Conservation (phyloP, 768 basidiomycete genomes). For the Rhizopogon sp. region DNA sequence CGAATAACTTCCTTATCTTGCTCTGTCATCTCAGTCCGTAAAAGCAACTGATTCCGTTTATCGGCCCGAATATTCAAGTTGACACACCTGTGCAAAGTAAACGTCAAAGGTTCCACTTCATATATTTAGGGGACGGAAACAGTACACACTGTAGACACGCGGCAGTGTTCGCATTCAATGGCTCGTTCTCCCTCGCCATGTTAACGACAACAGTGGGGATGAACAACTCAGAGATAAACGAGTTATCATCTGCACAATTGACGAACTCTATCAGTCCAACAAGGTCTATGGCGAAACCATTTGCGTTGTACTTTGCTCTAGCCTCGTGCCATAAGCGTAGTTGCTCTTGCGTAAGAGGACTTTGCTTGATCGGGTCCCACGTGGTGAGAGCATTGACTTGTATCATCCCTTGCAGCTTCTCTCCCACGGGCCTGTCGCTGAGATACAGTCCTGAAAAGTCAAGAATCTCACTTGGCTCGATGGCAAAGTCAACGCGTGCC, state of each 20-base stretch:
- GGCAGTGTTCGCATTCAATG: conserved; percentile 6
- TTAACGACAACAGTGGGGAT: background rate
- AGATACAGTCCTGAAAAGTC: conserved; percentile 6
- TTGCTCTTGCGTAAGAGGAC: conserved; percentile 5
- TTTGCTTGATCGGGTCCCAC: background rate
- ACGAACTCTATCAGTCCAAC: background rate
- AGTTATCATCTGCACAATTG: conserved; percentile 11
- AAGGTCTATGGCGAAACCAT: no score
- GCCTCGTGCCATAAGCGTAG: no score
- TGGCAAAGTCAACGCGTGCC: conserved; percentile 10
- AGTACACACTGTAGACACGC: conserved; percentile 7
- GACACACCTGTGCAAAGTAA: conserved; percentile 1
- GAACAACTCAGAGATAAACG: conserved; percentile 4
- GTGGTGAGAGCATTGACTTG: conserved; percentile 7
- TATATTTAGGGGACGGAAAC: background rate
- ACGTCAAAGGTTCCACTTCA: background rate
- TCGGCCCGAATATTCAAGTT: conserved; percentile 13
- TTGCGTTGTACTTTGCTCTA: no score
- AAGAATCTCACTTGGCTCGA: conserved; percentile 8
- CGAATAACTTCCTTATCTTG: conserved; percentile 10
- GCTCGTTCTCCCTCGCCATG: conserved; percentile 2
- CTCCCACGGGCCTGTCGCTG: conserved; percentile 1
- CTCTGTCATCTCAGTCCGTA: conserved; percentile 13
- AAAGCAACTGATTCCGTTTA: conserved; percentile 10
- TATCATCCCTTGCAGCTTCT: conserved; percentile 10